Base-by-base conservation (phyloP, 2,329 filamentous ascomycete species). In the Ophiostoma sp. region DNA sequence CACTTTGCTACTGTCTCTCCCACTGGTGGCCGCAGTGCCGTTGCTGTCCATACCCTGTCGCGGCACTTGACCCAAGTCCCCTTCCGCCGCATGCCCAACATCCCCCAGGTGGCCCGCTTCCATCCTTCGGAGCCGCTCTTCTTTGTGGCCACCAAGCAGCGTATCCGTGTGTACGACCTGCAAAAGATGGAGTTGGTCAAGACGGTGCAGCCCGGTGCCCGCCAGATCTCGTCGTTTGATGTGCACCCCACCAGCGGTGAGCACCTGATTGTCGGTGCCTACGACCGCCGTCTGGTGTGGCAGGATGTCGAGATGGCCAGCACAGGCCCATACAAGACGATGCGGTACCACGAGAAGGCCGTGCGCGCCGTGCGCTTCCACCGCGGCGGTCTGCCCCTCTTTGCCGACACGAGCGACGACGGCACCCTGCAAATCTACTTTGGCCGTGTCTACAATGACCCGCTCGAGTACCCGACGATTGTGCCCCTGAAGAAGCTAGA, bases 381-480 rank as follows among this genome's bases (percentile, higher is more conserved):
- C 83, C 90, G 91, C 73, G 90, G 90, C 74, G 87, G 88, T 9
- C 89, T 87, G 57, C 95, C 96, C 22, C 87, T 99, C 48, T 98
- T 99, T 79, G 96, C 95, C 0, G 95, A 98, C 80, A 94, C 94
- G 25, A 96, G 93, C 81, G 97, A 99, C 80, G 96, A 99, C 81
- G 96, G 96, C 36, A 94, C 92, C 25, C 84, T 98, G 77, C 96
- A 99, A 82, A 93, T 99, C 71, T 98, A 98, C 89, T 95, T 98
- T 81, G 95, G 94, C 73, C 97, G 95, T 83, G 95, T 98, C 36
- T 94, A 97, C 39, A 94, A 91, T 75, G 96, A 99, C 81, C 86
- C 97, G 81, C 93, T 99, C 89, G 94, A 97, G 85, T 97, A 97
- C 79, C 95, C 96, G 7, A 97, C 92, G 17, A 97, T 99, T 79